Base-by-base conservation (phyloP, 257 asterid species). In the Verbascum thapsus region DNA sequence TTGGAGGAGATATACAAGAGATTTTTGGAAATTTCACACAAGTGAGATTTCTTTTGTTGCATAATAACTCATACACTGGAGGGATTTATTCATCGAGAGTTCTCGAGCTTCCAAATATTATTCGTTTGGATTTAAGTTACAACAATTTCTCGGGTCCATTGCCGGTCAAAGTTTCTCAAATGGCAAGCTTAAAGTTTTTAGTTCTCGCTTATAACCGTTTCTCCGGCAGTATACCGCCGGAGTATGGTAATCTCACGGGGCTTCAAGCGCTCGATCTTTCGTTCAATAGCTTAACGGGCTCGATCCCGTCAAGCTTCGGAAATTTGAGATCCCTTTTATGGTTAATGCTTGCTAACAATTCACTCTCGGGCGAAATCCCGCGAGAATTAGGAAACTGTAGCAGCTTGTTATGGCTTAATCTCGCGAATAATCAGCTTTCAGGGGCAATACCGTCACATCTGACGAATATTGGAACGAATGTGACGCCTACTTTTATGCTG, bases 231-330 rank as follows among this genome's bases (percentile, higher is more conserved):
- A 88, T 94, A 68, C 99, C 99, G 13, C 35, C 72, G 2, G 90
- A 79, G 64, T 94, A 81, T 18, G 97, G 99, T 18, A 52, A 76
- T 52, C 73, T 94, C 8, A 66, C 59, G 1, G 80, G 81, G 0
- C 85, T 94, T 17, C 99, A 94, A 60, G 96, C 94, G 5, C 80
- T 94, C 53, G 99, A 94, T 72, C 85, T 94, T 22, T 94, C 99
- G 18, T 90, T 73, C 76, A 94, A 94, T 61, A 54, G 18, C 37
- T 58, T 94, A 51, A 77, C 16, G 5, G 91, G 98, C 6, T 10
- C 77, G 2, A 86, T 91, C 5, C 98, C 98, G 18, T 50, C 75
- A 30, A 78, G 81, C 49, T 72, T 88, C 7, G 98, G 98, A 12
- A 85, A 72, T 34, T 61, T 88, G 18, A 79, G n/a, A 40, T 91